Conservation (phyloP, 129 eudicot genomes). For the Centaurea solstitialis region DNA sequence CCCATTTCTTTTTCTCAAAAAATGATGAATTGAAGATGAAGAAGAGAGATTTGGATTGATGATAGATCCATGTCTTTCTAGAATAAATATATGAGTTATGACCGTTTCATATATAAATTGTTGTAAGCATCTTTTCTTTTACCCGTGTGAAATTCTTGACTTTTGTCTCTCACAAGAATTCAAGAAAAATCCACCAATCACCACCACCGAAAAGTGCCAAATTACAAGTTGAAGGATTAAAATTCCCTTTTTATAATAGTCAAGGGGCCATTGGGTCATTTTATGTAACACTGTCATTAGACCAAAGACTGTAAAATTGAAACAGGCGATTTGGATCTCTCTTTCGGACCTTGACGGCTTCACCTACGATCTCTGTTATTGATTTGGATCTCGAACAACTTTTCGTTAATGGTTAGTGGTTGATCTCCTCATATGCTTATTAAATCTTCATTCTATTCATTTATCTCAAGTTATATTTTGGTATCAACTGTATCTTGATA, state of each 20-base stretch:
- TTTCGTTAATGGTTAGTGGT: neutral
- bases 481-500: neutral
- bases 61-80: neutral
- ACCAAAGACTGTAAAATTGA: neutral
- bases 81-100: neutral
- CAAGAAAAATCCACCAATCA: no score
- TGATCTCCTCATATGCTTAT: conserved; percentile 18
- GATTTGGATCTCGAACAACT: neutral
- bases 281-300: neutral
- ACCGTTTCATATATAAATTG: conserved; percentile 25
- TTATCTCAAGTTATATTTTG: neutral
- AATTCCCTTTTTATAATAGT: neutral
- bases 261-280: neutral
- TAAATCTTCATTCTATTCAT: neutral
- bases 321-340: conserved; percentile 8
- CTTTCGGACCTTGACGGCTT: neutral
- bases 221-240: neutral
- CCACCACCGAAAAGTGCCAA: no score
- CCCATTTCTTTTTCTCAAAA: neutral
- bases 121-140: no score
- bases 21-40: neutral
- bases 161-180: no score
- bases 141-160: no score
- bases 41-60: neutral
- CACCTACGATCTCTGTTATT: neutral